Evolutionary conservation across 768 basidiomycete genomes (phyloP), one percentile per base, ranked within the genome.

Genomic region (Suillus subluteus): DNA sequence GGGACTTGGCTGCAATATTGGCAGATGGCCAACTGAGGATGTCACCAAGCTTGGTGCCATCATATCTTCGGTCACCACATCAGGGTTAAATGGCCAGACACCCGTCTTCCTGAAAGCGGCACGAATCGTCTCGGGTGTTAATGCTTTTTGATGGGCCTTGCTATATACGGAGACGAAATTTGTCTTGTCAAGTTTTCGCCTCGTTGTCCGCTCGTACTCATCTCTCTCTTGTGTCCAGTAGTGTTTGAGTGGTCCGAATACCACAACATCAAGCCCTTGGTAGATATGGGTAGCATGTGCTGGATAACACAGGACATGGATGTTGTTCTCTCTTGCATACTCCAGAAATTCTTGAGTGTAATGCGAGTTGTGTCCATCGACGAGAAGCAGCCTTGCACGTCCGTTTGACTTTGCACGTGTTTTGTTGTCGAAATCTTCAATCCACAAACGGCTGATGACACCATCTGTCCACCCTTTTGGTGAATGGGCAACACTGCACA

Each of bases 201-300:
- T 35, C 23, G 3, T 63, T 23, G 32, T 43, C 15, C n/a, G 18
- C 21, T 63, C 7, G 11, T 56, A 63, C 21, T 65, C 21, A 30
- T 67, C 66, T 41, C 54, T 23, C 41, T 56, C 55, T 21, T 72
- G 62, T 64, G 35, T 71, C 71, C 71, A 76, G n/a, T 67, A 69
- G 2, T 38, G 37, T 70, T 83, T 82, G 21, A 82, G 62, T 15
- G 67, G 46, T 9, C 66, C 64, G 61, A 79, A 80, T 38, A 74
- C 73, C 6, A 79, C 78, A 63, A 83, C 77, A 68, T 83, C 82
- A 38, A 82, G 76, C 6, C 79, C 80, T 70, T 83, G 82, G 62
- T 79, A 81, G 54, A 81, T 64, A 65, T 86, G 84, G 0, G 81
- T 85, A 2, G 70, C 65, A 68, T 85, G 83, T n/a, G 83, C 70